Evolutionary conservation across 2,329 filamentous ascomycete genomes (phyloP), one percentile per base, ranked within the genome.

Genomic region (Penicillium sp.): DNA sequence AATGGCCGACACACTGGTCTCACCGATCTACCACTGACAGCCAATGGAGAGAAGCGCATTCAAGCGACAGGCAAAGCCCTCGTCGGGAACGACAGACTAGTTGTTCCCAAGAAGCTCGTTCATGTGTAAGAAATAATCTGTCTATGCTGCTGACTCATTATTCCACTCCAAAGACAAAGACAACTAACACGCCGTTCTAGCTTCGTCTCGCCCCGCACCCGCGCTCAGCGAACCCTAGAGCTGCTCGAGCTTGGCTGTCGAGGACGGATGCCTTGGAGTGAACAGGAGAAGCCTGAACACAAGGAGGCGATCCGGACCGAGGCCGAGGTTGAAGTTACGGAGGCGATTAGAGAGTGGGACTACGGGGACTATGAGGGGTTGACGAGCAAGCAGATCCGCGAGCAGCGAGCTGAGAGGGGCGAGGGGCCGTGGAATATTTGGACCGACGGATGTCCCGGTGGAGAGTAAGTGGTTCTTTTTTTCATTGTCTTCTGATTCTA

Each of bases 191-290:
- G 3, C 51, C 51, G 4, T 32, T 38, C 17, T 31, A 80, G 78
- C 61, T 95, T 91, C 69, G 88, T 96, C 35, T 95, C 88, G 2
- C 91, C 90, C 3, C 84, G 90, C 41, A 81, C 79, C 54, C 85
- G 90, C 52, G 88, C 91, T 19, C 89, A 93, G 69, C 79, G 82
- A 44, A 97, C 90, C n/a, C 84, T 96, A 64, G 88, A 95, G 67
- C 80, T 96, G 42, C 81, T 96, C 24, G 80, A 86, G 59, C 74
- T 95, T 19, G 86, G 83, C 43, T 82, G 83, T 64, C 69, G 73
- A n/a, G 78, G 82, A 35, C 74, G 77, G 2, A 74, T 90, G 15
- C 89, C 89, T 0, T 95, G 88, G 88, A 67, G 77, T 28, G 58
- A 61, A 24, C 31, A 39, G 15, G 54, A 60, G 5, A 64, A 60